phyloP scores from a whole-genome alignment of 306 rosid species.

The Gastrolobium villosum region DNA sequence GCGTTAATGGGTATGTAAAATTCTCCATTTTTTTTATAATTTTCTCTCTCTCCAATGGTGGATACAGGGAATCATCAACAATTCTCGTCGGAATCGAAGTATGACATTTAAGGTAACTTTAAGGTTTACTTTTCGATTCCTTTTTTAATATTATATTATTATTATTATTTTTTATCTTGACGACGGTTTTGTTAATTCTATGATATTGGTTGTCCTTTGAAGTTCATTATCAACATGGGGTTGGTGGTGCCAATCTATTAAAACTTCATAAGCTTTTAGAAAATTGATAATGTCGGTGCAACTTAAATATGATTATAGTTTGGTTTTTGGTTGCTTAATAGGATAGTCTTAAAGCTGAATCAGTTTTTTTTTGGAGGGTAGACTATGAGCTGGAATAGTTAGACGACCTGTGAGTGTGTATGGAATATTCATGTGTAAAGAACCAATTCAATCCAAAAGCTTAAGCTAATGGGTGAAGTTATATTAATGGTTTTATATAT shows the following conservation, averaged over 20 bases:
- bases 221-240: background rate
- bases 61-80: slow-evolving; percentile 58
- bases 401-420: slow-evolving; percentile 1
- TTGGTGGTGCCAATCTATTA: background rate
- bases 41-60: background rate
- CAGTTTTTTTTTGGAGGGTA: background rate
- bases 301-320: background rate
- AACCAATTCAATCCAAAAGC: too few relatives aligned
- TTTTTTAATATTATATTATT: background rate
- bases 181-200: background rate
- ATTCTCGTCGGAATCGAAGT: slow-evolving; percentile 56
- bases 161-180: background rate
- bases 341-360: background rate
- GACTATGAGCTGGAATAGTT: background rate
- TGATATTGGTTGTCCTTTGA: background rate
- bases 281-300: slow-evolving; percentile 1
- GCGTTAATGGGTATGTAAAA: slow-evolving; percentile 3
- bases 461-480: too few relatives aligned
- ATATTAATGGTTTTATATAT: too few relatives aligned
- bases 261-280: slow-evolving; percentile 13
- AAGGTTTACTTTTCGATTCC: background rate
- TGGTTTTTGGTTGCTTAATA: slow-evolving; percentile 17
- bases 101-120: slow-evolving; percentile 69
- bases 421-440: too few relatives aligned
- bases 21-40: background rate